These are phyloP conservation scores for Blumeriella jaapii DNA, from an alignment of 2,329 filamentous ascomycete species.

Conservation along the genomic window DNA sequence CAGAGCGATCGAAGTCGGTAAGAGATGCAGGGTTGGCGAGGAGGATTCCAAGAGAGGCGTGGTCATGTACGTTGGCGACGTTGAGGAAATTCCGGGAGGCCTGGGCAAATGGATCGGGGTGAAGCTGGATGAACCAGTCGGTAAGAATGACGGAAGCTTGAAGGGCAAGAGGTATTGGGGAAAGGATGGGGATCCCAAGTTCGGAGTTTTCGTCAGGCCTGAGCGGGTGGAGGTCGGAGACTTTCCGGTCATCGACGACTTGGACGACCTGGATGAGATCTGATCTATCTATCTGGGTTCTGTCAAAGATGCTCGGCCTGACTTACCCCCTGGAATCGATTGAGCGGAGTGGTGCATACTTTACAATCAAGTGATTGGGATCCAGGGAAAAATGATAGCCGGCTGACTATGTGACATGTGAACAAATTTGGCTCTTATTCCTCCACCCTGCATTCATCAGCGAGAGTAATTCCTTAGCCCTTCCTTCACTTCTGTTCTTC, in stretches of 20 bases:
- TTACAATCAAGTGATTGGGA: too few species aligned
- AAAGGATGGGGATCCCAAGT: conserved; percentile 45
- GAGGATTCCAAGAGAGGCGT: conserved; percentile 60
- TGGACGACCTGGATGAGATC: conserved; percentile 70
- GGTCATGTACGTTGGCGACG: conserved; percentile 58
- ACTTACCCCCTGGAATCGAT: too few species aligned
- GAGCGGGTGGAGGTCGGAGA: conserved; percentile 70
- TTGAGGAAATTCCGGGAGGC: conserved; percentile 60
- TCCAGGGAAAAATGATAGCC: too few species aligned
- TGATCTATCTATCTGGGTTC: too few species aligned
- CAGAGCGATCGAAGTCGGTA: conserved; percentile 53
- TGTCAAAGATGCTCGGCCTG: too few species aligned
- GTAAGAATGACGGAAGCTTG: conserved; percentile 72
- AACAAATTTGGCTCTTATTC: too few species aligned
- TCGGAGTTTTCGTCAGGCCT: conserved; percentile 67
- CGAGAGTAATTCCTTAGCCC: too few species aligned
- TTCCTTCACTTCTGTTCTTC: too few species aligned
- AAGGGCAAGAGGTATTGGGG: conserved; percentile 56
- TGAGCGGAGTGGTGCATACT: too few species aligned
- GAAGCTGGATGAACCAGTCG: conserved; percentile 65
- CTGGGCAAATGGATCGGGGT: conserved; percentile 62
- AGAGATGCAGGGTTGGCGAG: conserved; percentile 52
- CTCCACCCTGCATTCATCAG: too few species aligned
- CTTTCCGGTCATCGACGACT: conserved; percentile 57
- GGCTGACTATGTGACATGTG: too few species aligned